Conservation (phyloP, 768 basidiomycete species). For the Lentinula aciculospora region DNA sequence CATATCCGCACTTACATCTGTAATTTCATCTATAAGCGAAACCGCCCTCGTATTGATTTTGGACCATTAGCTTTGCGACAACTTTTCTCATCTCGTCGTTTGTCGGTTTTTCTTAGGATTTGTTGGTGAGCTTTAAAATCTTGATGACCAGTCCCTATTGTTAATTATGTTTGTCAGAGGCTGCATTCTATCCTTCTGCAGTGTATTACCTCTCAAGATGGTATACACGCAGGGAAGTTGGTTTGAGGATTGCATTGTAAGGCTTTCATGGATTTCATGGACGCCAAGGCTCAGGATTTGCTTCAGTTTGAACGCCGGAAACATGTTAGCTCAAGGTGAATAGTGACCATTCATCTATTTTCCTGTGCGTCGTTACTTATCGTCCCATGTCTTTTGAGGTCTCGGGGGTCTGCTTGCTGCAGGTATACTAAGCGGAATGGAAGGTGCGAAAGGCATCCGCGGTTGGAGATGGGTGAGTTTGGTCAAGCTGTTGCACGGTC, state of each 20-base stretch:
- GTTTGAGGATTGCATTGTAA: constrained; percentile 26
- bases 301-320: constrained; percentile 10
- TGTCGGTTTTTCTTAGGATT: constrained; percentile 36
- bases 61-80: constrained; percentile 13
- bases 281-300: constrained; percentile 9
- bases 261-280: constrained; percentile 29
- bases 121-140: constrained; percentile 16
- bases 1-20: constrained; percentile 31
- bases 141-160: background rate
- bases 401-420: constrained; percentile 32
- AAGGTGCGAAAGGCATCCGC: constrained; percentile 29
- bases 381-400: background rate
- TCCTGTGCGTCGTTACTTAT: no score
- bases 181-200: constrained; percentile 21
- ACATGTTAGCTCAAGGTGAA: constrained; percentile 26
- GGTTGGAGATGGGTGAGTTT: constrained; percentile 31
- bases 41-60: background rate
- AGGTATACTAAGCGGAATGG: constrained; percentile 35
- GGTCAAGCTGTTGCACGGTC: background rate
- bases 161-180: constrained; percentile 9
- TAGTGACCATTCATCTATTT: background rate
- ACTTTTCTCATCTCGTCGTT: constrained; percentile 18
- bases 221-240: constrained; percentile 34
- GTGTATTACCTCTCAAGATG: constrained; percentile 29
- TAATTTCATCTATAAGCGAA: background rate